A percentile compares a stretch with the other conserved stretches of the same genome.
phyloP scores from a whole-genome alignment of 257 asterid genomes.

The Plantago major region DNA sequence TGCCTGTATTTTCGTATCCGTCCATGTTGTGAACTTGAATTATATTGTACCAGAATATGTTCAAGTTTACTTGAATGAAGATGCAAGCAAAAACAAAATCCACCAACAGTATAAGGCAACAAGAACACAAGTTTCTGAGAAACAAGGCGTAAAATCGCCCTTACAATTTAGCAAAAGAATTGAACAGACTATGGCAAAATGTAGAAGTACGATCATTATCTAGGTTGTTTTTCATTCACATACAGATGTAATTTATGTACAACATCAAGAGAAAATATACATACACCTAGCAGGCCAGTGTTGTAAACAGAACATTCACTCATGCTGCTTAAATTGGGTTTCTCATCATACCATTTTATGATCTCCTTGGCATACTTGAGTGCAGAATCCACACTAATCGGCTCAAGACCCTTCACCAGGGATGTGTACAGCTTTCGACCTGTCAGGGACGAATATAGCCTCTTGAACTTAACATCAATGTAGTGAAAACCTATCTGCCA shows the following conservation, averaged over 20 bases:
- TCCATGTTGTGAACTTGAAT: too few relatives aligned
- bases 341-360: slow-evolving; percentile 84
- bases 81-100: not conserved
- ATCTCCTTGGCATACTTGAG: slow-evolving; percentile 86
- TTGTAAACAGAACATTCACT: slow-evolving; percentile 52
- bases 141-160: slow-evolving; percentile 7
- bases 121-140: not conserved
- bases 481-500: slow-evolving; percentile 84
- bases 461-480: slow-evolving; percentile 82
- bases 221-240: too few relatives aligned
- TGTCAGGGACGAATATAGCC: slow-evolving; percentile 60
- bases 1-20: too few relatives aligned
- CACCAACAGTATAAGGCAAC: not conserved
- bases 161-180: slow-evolving; percentile 8
- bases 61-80: too few relatives aligned
- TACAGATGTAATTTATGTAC: slow-evolving; percentile 28
- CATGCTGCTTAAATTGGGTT: slow-evolving; percentile 55
- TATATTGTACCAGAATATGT: too few relatives aligned
- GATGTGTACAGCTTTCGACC: slow-evolving; percentile 77
- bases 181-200: not conserved
- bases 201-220: slow-evolving; percentile 9
- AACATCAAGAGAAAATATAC: slow-evolving; percentile 13
- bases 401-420: slow-evolving; percentile 66
- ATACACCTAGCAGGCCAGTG: slow-evolving; percentile 27
- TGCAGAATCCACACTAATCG: slow-evolving; percentile 70